These are phyloP conservation scores for Crepidotus variabilis DNA, from an alignment of 768 basidiomycete genomes.

Conservation along the genomic window DNA sequence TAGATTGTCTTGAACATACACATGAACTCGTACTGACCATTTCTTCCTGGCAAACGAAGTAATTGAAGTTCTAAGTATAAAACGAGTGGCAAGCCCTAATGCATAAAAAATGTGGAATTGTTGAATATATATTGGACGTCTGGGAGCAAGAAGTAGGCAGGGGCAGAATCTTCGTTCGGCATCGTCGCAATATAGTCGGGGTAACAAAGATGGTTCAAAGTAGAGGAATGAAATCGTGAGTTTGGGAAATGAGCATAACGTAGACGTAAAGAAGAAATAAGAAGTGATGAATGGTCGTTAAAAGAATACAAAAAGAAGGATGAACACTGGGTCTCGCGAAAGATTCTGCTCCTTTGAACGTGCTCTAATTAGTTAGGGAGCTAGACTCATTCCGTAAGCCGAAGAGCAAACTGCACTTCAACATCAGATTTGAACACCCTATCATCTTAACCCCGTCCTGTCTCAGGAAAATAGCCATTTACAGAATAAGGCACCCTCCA, in stretches of 20 bases:
- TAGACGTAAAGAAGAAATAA: background rate
- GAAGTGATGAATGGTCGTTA: background rate
- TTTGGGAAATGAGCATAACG: background rate
- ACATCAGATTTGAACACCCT: background rate
- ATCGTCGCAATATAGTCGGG: background rate
- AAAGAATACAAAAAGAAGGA: background rate
- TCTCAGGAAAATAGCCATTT: conserved; percentile 26
- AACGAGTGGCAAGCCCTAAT: background rate
- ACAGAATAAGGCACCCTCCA: conserved; percentile 83
- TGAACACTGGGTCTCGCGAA: background rate
- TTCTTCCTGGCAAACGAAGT: no score
- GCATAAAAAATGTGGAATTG: background rate
- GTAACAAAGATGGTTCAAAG: background rate
- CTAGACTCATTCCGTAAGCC: background rate
- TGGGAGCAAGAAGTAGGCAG: background rate
- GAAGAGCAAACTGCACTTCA: background rate
- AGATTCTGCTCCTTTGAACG: background rate
- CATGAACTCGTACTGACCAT: no score
- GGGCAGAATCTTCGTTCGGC: background rate
- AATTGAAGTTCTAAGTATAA: no score
- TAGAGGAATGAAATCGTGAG: background rate
- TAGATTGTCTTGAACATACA: no score
- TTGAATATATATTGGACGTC: background rate
- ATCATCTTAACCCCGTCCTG: background rate
- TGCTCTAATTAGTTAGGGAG: background rate